These are phyloP conservation scores for Penicillium aurantiogriseum DNA, from an alignment of 2,329 filamentous ascomycete genomes.

Conservation along the genomic window DNA sequence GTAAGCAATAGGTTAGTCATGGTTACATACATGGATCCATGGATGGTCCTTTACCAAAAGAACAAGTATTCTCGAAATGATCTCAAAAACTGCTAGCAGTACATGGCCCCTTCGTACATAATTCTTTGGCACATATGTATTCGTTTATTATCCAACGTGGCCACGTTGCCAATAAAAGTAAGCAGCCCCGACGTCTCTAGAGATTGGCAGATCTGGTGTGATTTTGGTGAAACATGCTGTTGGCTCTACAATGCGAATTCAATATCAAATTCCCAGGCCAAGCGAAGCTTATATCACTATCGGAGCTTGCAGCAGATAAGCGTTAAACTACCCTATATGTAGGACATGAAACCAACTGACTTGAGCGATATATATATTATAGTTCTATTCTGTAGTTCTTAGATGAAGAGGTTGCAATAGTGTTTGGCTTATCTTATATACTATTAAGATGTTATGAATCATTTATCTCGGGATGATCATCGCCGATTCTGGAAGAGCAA, in stretches of 20 bases:
- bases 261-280: background rate
- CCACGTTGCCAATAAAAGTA: background rate
- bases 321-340: background rate
- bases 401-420: background rate
- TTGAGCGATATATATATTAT: background rate
- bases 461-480: constrained; percentile 2
- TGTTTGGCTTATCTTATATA: no score
- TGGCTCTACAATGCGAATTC: background rate
- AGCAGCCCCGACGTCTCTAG: background rate
- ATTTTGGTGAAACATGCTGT: background rate
- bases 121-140: background rate
- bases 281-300: background rate
- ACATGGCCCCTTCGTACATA: background rate
- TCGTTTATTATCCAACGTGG: background rate
- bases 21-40: no score
- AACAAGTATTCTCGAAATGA: background rate
- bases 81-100: background rate
- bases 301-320: background rate
- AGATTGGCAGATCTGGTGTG: background rate
- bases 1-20: no score
- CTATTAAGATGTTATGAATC: background rate
- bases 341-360: background rate
- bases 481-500: background rate
- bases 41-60: background rate
- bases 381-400: background rate